These are phyloP conservation scores for Penicillium sp. DNA, from an alignment of 2,329 filamentous ascomycete genomes.

Conservation along the genomic window DNA sequence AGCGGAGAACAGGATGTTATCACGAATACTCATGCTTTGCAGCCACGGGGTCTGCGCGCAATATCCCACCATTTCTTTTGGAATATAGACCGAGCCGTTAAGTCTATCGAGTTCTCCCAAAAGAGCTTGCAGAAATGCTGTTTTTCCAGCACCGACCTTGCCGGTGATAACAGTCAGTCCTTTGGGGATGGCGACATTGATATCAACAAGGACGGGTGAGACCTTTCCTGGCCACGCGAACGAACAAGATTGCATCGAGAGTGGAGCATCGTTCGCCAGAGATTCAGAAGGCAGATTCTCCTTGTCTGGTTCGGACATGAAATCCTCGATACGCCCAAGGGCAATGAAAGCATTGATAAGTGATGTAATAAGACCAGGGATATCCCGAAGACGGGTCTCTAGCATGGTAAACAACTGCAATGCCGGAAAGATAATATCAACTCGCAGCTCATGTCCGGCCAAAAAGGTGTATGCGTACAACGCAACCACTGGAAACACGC, in stretches of 20 bases:
- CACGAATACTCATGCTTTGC: slow-evolving; percentile 66
- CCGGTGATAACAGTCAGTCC: slow-evolving; percentile 62
- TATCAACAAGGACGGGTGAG: slow-evolving; percentile 53
- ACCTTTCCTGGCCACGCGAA: slow-evolving; percentile 76
- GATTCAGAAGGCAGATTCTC: slow-evolving; percentile 56
- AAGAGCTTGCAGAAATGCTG: slow-evolving; percentile 57
- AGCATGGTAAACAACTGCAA: slow-evolving; percentile 76
- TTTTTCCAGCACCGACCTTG: slow-evolving; percentile 64
- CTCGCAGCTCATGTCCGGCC: slow-evolving; percentile 63
- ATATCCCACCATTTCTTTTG: slow-evolving; percentile 59
- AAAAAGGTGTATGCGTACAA: slow-evolving; percentile 78
- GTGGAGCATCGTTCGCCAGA: slow-evolving; percentile 28
- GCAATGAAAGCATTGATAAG: slow-evolving; percentile 81
- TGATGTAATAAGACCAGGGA: slow-evolving; percentile 72
- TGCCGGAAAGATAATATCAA: slow-evolving; percentile 84
- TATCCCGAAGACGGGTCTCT: slow-evolving; percentile 67
- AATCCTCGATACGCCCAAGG: slow-evolving; percentile 75
- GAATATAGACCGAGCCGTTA: slow-evolving; percentile 50
- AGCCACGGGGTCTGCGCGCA: slow-evolving; percentile 67
- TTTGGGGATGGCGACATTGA: slow-evolving; percentile 53
- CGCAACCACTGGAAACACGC: slow-evolving; percentile 73
- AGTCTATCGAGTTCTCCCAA: slow-evolving; percentile 58
- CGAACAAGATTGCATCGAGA: slow-evolving; percentile 58
- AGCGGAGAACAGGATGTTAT: slow-evolving; percentile 65
- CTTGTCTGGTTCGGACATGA: slow-evolving; percentile 83